phyloP scores from a whole-genome alignment of 1,139 yeast species.

The Suhomyces kunorum region DNA sequence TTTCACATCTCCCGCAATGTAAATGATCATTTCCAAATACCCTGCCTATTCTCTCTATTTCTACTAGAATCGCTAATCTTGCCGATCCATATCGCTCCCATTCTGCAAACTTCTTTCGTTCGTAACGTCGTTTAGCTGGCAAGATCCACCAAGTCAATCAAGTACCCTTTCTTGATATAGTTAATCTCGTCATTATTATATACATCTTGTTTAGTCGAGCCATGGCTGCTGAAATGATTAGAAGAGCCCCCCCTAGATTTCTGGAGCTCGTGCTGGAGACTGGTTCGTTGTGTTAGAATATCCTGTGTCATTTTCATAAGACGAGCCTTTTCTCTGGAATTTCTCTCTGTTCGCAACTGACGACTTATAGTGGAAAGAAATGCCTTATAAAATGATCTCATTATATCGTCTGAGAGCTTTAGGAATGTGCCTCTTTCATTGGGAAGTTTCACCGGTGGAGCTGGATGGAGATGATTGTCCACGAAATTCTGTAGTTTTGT shows the following conservation, averaged over 20 bases:
- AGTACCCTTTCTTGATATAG: conserved; percentile 27
- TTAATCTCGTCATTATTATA: conserved; percentile 25
- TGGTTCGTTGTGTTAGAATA: conserved; percentile 14
- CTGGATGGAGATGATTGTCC: conserved; percentile 13
- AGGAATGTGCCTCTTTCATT: conserved; percentile 24
- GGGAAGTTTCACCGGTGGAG: conserved; percentile 11
- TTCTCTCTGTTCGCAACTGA: not conserved
- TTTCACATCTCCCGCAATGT: no score
- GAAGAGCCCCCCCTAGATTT: conserved; percentile 9
- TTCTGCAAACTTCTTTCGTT: not conserved
- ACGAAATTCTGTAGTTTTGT: conserved; percentile 20
- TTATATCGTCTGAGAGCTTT: conserved; percentile 26
- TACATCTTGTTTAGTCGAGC: conserved; percentile 16
- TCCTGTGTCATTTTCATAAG: conserved; percentile 13
- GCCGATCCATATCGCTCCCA: no score
- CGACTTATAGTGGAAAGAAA: conserved; percentile 17
- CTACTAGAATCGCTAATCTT: no score
- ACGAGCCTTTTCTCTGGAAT: not conserved
- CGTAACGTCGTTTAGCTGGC: not conserved
- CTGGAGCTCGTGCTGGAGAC: conserved; percentile 15
- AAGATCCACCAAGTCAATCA: conserved; percentile 22
- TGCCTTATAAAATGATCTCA: conserved; percentile 19
- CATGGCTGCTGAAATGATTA: conserved; percentile 7
- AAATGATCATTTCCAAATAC: no score
- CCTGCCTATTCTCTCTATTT: no score